phyloP scores from a whole-genome alignment of 352 stramenopile genomes.

The Phytophthora nicotianae region DNA sequence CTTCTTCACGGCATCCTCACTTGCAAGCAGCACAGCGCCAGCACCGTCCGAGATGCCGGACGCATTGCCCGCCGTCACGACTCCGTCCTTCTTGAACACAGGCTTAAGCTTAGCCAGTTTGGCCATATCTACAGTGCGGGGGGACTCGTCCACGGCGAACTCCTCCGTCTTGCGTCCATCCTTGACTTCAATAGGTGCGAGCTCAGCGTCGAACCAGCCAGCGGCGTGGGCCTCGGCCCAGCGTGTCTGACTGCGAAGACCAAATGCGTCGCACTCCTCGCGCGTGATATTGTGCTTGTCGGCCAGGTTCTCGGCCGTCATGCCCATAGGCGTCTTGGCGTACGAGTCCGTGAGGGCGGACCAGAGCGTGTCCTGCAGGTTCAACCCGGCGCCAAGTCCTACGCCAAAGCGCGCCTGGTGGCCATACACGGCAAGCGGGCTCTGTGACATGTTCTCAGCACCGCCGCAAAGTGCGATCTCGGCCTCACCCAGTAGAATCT shows the following conservation, averaged over 20 bases:
- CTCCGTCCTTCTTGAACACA: conserved; percentile 98
- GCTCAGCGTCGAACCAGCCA: conserved; percentile 95
- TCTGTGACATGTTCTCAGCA: conserved; percentile 96
- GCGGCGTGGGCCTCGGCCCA: conserved; percentile 91
- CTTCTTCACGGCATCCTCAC: conserved; percentile 92
- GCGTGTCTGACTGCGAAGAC: conserved; percentile 92
- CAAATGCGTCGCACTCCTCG: conserved; percentile 96
- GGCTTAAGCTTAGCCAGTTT: conserved; percentile 93
- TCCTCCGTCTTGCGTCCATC: conserved; percentile 89
- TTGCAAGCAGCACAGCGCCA: conserved; percentile 93
- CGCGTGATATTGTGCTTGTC: conserved; percentile 94
- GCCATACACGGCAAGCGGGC: conserved; percentile 92
- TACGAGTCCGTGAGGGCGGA: conserved; percentile 96
- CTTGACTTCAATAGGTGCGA: conserved; percentile 92
- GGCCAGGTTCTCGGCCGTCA: conserved; percentile 98
- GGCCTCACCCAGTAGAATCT: conserved; percentile 91
- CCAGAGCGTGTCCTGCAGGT: conserved; percentile 97
- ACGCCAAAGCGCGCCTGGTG: conserved; percentile 94
- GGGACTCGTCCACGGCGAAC: conserved; percentile 80
- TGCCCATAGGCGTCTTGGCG: conserved; percentile 95
- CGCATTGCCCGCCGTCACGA: conserved; percentile 96
- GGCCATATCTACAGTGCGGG: conserved; percentile 75
- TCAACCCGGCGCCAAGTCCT: conserved; percentile 90
- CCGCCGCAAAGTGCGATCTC: conserved; percentile 92
- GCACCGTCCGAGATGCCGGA: conserved; percentile 98